These are phyloP conservation scores for Evernia prunastri DNA, from an alignment of 495 filamentous ascomycete genomes.

Conservation along the genomic window DNA sequence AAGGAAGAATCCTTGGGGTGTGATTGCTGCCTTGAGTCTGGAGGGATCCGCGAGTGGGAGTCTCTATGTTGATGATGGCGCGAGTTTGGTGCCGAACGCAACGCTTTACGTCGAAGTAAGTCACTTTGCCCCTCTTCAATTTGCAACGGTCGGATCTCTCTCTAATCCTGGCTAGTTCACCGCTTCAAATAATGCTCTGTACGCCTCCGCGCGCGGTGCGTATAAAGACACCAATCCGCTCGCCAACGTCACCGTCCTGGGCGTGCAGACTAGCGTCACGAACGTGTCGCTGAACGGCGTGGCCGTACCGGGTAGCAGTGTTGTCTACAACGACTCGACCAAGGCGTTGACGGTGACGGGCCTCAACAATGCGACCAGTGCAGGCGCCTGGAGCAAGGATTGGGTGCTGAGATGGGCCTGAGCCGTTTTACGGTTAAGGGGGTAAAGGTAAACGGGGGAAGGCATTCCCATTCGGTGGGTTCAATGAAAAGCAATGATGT, in stretches of 20 bases:
- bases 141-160: background rate
- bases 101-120: constrained; percentile 52
- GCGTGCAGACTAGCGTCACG: constrained; percentile 41
- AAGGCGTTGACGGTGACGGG: constrained; percentile 45
- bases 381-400: constrained; percentile 50
- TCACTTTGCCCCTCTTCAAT: constrained; percentile 10
- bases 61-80: constrained; percentile 81
- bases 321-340: constrained; percentile 44
- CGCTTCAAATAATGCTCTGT: constrained; percentile 41
- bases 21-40: constrained; percentile 56
- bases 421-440: background rate
- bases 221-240: constrained; percentile 57
- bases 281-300: constrained; percentile 49
- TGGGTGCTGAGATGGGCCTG: constrained; percentile 54
- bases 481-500: background rate
- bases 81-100: constrained; percentile 53
- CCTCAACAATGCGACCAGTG: constrained; percentile 42
- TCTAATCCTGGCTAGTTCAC: constrained; percentile 39
- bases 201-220: constrained; percentile 42
- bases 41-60: constrained; percentile 55
- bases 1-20: constrained; percentile 60
- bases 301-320: constrained; percentile 33
- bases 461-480: background rate
- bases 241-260: constrained; percentile 60
- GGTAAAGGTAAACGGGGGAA: background rate